Conservation (phyloP, 306 rosid genomes). For the Castanospermum australe region DNA sequence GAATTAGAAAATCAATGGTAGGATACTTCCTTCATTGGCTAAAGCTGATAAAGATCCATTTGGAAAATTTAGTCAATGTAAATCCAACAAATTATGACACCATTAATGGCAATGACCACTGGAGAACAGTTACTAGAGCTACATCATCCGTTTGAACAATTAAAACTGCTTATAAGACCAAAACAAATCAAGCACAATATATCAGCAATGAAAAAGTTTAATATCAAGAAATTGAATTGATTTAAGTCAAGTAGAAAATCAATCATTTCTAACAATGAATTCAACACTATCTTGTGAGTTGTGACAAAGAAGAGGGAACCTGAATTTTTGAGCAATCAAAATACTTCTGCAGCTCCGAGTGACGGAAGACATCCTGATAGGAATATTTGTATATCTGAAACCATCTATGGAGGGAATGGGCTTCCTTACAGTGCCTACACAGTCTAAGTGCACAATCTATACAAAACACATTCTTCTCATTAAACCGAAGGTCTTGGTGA, state of each 20-base stretch:
- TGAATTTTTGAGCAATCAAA: constrained; percentile 87
- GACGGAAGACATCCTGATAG: constrained; percentile 81
- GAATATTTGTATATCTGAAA: constrained; percentile 89
- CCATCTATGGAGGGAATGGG: constrained; percentile 68
- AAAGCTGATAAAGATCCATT: neutral
- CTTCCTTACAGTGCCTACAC: constrained; percentile 73
- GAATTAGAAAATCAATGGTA: neutral
- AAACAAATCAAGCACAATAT: constrained; percentile 12
- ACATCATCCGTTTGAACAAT: neutral
- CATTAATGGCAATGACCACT: neutral
- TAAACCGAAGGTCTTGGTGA: constrained; percentile 64
- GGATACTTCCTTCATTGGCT: neutral
- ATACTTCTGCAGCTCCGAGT: constrained; percentile 67
- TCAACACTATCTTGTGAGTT: constrained; percentile 8
- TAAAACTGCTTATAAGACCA: neutral
- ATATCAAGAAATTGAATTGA: neutral
- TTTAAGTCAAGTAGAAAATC: neutral
- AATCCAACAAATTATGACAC: neutral
- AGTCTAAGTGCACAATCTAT: constrained; percentile 67
- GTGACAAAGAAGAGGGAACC: constrained; percentile 43
- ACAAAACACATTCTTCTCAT: constrained; percentile 78
- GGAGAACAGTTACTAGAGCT: neutral
- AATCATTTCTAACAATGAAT: constrained; percentile 1
- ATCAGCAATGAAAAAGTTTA: neutral
- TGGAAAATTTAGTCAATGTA: neutral